Evolutionary conservation across 2,329 filamentous ascomycete species (phyloP).

Genomic region (Alternaria viburni): DNA sequence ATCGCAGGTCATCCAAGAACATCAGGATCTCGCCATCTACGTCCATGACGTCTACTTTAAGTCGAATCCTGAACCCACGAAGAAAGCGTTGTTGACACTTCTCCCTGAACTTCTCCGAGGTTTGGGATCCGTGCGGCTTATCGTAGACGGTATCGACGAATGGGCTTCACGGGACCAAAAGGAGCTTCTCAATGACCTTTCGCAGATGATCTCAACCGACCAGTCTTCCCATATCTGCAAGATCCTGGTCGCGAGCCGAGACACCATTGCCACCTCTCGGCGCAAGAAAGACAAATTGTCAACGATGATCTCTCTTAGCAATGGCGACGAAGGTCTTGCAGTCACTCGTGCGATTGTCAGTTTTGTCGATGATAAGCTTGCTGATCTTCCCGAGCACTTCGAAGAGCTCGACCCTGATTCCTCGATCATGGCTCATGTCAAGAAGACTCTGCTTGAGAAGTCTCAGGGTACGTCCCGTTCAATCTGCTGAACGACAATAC

Average conservation of each 20-base stretch:
- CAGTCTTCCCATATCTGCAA: background rate
- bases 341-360: background rate
- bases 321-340: background rate
- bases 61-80: background rate
- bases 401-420: background rate
- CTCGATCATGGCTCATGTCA: background rate
- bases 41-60: background rate
- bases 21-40: background rate
- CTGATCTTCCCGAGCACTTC: background rate
- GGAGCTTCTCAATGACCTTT: background rate
- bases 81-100: background rate
- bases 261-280: too few species aligned
- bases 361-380: background rate
- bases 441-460: background rate
- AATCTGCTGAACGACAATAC: rapidly evolving
- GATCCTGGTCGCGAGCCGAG: background rate
- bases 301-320: background rate
- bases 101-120: background rate
- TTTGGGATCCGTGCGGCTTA: background rate
- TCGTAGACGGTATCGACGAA: background rate
- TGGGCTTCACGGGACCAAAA: background rate
- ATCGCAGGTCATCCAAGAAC: background rate
- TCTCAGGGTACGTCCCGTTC: background rate
- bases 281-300: background rate
- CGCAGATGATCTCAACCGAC: background rate